Evolutionary conservation across 2,329 filamentous ascomycete species (phyloP).

Genomic region (Dactylellina parvicollis): DNA sequence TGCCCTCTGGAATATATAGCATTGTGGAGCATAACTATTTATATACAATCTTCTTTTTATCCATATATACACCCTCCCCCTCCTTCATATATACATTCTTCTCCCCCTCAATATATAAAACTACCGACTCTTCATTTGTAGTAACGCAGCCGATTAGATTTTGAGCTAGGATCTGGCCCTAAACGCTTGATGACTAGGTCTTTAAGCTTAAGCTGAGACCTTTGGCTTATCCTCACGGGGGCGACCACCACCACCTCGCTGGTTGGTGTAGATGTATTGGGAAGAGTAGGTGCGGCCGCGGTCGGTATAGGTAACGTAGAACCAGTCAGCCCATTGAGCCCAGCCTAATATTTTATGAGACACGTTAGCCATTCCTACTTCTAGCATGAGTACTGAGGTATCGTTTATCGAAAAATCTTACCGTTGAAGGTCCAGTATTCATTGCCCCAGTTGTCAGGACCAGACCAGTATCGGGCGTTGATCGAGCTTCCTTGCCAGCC

Average conservation of each 20-base stretch:
- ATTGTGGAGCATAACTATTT: too few species aligned
- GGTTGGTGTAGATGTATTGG: slow-evolving; percentile 6
- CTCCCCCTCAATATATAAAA: too few species aligned
- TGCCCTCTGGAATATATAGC: too few species aligned
- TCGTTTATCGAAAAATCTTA: not conserved
- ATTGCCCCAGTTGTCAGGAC: slow-evolving; percentile 14
- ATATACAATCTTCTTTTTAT: too few species aligned
- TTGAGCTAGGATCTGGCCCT: too few species aligned
- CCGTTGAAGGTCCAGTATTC: slow-evolving; percentile 13
- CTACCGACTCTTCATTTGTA: too few species aligned
- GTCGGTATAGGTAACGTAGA: not conserved
- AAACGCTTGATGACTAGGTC: too few species aligned
- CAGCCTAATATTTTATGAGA: not conserved
- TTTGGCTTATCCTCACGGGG: not conserved
- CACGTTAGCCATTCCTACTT: not conserved
- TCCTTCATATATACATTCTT: too few species aligned
- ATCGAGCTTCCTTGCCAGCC: not conserved
- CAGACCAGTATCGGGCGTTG: slow-evolving; percentile 6
- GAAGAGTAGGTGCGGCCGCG: not conserved
- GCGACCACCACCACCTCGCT: not conserved
- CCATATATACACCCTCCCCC: too few species aligned
- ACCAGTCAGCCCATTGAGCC: slow-evolving; percentile 7
- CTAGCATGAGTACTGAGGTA: not conserved
- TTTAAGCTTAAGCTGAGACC: too few species aligned
- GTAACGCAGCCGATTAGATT: too few species aligned